These are phyloP conservation scores for Lodderomyces pseudojiufengensis DNA, from an alignment of 1,139 yeast species.

Conservation along the genomic window DNA sequence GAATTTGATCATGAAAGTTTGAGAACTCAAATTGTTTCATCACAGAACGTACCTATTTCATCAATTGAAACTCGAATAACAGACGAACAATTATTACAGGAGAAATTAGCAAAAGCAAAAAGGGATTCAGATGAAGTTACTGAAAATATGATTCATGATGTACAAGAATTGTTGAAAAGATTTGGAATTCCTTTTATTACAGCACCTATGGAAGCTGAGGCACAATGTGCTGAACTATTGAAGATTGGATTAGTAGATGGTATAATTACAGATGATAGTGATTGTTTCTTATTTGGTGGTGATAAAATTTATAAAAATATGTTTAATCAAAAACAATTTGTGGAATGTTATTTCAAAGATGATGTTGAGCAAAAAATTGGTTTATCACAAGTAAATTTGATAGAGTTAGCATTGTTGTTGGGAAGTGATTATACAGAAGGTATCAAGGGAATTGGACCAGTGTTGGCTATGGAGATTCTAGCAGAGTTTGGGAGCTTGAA, in stretches of 20 bases:
- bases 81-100: constrained; percentile 53
- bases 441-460: constrained; percentile 88
- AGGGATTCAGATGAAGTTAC: constrained; percentile 94
- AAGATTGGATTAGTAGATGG: constrained; percentile 80
- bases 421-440: constrained; percentile 98
- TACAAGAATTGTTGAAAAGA: constrained; percentile 77
- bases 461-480: constrained; percentile 84
- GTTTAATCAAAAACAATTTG: constrained; percentile 92
- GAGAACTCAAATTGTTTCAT: constrained; percentile 41
- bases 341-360: constrained; percentile 69
- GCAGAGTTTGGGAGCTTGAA: constrained; percentile 67
- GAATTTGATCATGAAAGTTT: constrained; percentile 69
- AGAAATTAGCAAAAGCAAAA: constrained; percentile 61
- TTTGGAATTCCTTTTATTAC: constrained; percentile 94
- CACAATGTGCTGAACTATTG: constrained; percentile 85
- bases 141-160: constrained; percentile 78
- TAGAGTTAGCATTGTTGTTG: constrained; percentile 73
- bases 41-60: constrained; percentile 19
- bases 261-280: constrained; percentile 94
- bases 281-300: constrained; percentile 93
- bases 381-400: constrained; percentile 56
- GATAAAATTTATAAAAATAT: constrained; percentile 80
- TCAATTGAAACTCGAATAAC: constrained; percentile 36
- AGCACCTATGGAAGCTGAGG: constrained; percentile 98
- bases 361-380: constrained; percentile 68